Conservation (phyloP, 495 filamentous ascomycete species). For the Trichocladium uniseriatum region DNA sequence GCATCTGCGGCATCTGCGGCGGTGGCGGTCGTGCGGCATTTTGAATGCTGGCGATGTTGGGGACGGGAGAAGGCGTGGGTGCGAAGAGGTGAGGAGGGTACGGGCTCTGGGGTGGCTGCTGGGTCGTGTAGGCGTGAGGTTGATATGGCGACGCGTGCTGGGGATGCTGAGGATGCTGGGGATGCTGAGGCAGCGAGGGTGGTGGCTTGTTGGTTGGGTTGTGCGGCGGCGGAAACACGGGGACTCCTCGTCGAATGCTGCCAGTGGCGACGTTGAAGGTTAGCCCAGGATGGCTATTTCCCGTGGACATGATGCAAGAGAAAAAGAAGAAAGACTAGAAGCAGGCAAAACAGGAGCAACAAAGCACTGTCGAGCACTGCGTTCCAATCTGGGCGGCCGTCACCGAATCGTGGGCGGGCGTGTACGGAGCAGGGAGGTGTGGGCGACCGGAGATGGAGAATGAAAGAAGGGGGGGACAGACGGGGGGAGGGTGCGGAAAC, state of each 20-base stretch:
- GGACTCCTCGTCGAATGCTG: no score
- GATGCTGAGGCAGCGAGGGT: slow-evolving; percentile 32
- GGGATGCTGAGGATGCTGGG: slow-evolving; percentile 23
- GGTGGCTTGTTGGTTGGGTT: slow-evolving; percentile 36
- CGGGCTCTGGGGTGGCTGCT: slow-evolving; percentile 18
- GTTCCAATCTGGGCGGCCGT: slow-evolving; percentile 8
- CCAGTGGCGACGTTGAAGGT: slow-evolving; percentile 11
- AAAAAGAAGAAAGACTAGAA: slow-evolving; percentile 4
- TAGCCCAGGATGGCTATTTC: slow-evolving; percentile 25
- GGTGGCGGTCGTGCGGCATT: slow-evolving; percentile 32
- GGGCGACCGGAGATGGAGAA: slow-evolving; percentile 18
- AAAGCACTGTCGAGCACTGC: not conserved
- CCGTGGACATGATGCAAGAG: slow-evolving; percentile 22
- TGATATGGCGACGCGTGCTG: slow-evolving; percentile 35
- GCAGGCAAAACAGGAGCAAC: slow-evolving; percentile 1
- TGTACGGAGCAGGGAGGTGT: slow-evolving; percentile 27
- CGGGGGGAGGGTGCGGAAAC: slow-evolving; percentile 18
- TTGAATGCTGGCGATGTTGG: slow-evolving; percentile 26
- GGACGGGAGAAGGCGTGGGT: slow-evolving; percentile 26
- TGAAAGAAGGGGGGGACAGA: slow-evolving; percentile 19
- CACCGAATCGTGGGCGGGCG: slow-evolving; percentile 25
- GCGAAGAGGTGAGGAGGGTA: slow-evolving; percentile 31
- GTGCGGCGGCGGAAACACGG: slow-evolving; percentile 26
- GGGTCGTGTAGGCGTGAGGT: slow-evolving; percentile 27
- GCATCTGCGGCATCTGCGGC: slow-evolving; percentile 22